These are phyloP conservation scores for Candida sithepensis DNA, from an alignment of 805 yeast species.

Conservation along the genomic window DNA sequence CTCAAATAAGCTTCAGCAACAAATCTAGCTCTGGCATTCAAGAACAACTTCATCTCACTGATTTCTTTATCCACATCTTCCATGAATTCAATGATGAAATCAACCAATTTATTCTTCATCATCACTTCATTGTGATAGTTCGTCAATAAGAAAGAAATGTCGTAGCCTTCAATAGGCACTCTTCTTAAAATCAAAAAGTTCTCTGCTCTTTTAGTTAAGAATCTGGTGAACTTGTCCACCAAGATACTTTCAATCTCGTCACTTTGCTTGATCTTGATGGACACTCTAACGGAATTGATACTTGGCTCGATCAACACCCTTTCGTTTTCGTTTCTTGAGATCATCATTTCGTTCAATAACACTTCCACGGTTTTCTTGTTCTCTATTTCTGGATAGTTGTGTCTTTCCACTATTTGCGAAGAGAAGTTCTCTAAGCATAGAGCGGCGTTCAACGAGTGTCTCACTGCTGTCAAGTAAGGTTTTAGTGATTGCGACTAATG, in stretches of 20 bases:
- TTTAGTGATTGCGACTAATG: conserved; percentile 89
- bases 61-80: conserved; percentile 98
- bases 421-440: conserved; percentile 90
- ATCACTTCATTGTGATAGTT: conserved; percentile 93
- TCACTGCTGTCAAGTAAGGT: conserved; percentile 91
- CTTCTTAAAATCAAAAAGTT: conserved; percentile 89
- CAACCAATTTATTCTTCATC: conserved; percentile 93
- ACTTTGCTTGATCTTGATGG: conserved; percentile 92
- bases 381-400: conserved; percentile 95
- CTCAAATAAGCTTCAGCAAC: conserved; percentile 95
- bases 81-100: conserved; percentile 96
- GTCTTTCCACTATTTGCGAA: conserved; percentile 94
- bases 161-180: conserved; percentile 85
- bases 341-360: conserved; percentile 80
- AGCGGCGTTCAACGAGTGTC: conserved; percentile 90
- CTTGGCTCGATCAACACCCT: conserved; percentile 90
- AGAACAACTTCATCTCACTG: conserved; percentile 94
- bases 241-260: conserved; percentile 94
- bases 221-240: conserved; percentile 92
- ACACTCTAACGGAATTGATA: conserved; percentile 86
- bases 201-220: conserved; percentile 93
- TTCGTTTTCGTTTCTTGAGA: conserved; percentile 92
- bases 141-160: conserved; percentile 88
- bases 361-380: conserved; percentile 80
- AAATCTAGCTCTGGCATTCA: conserved; percentile 96